phyloP scores from a whole-genome alignment of 2,329 filamentous ascomycete species.

The Exophiala alcalophila region DNA sequence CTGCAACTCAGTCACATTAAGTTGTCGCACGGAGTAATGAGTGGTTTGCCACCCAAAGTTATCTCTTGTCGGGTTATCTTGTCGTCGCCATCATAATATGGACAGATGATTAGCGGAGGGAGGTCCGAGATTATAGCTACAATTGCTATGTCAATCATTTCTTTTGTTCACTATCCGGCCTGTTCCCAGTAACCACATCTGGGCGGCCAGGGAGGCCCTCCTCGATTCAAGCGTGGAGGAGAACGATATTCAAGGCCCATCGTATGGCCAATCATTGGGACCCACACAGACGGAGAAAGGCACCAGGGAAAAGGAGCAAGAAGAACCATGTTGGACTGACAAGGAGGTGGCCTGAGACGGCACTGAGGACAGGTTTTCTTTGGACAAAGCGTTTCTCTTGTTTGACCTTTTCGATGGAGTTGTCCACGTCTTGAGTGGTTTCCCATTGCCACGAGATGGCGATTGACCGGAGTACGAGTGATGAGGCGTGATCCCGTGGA shows the following conservation, averaged over 20 bases:
- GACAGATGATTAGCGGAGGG: not conserved
- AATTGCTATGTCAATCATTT: conserved; percentile 11
- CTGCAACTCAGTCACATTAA: conserved; percentile 32
- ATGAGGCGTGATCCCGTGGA: no score
- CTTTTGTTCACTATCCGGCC: conserved; percentile 6
- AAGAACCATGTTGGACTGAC: conserved; percentile 23
- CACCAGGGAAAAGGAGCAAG: conserved; percentile 5
- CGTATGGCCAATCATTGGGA: not conserved
- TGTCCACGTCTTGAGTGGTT: no score
- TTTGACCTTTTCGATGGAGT: conserved; percentile 6
- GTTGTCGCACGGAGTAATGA: conserved; percentile 30
- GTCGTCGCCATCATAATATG: conserved; percentile 3
- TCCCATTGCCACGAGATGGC: no score
- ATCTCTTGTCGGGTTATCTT: conserved; percentile 5
- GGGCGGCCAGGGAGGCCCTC: not conserved
- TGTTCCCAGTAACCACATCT: not conserved
- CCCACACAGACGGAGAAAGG: conserved; percentile 1
- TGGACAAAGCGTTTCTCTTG: conserved; percentile 22
- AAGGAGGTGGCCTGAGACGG: conserved; percentile 30
- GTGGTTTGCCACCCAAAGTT: conserved; percentile 10
- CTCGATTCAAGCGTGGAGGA: not conserved
- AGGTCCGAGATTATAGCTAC: no score
- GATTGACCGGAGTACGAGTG: no score
- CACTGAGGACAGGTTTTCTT: conserved; percentile 27
- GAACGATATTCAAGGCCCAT: not conserved